Base-by-base conservation (phyloP, 306 rosid species). In the Arachis stenosperma region DNA sequence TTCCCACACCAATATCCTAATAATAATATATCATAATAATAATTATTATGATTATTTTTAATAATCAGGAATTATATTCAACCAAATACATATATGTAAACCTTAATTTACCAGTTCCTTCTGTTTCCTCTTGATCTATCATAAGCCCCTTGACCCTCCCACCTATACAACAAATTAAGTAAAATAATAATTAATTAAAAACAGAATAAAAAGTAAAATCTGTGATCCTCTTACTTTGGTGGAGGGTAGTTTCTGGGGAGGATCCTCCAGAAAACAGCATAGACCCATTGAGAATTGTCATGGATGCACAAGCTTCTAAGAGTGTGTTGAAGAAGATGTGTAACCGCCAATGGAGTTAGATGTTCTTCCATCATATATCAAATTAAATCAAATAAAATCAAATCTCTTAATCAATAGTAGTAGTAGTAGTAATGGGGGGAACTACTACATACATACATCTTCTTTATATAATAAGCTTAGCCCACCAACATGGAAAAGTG, bases 101-200 rank as follows among this genome's bases (percentile, higher is more conserved):
- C 55, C 27, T 22, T 22, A 22, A 22, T 33, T 51, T 85, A 91
- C 99, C 99, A 95, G 71, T 95, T 95, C 79, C 98, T 95, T 80
- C 98, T 88, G 85, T 95, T 91, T 68, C 98, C 99, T 90, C 98
- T 91, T 73, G 99, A 91, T 88, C 97, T 86, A 68, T 95, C 99
- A 77, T 83, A 91, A 65, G 89, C 96, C 39, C 91, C 99, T 74
- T 87, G 98, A 80, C 92, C 94, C 73, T 92, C 99, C 99, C 99
- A 95, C 91, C 99, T 95, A 79, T 22, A 6, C 17, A 9, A 6
- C 69, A 73, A 9, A 42, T 5, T 0, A 44, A 22, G 27, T 22
- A 22, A 22, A 22, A 22, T 22, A 22, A 22, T 22, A 22, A 22
- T 22, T 1, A 44, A 44, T 44, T 44, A 44, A 44, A 44, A 44